These are phyloP conservation scores for Panicum virgatum DNA, from an alignment of 202 grass and related monocot species.

Conservation along the genomic window DNA sequence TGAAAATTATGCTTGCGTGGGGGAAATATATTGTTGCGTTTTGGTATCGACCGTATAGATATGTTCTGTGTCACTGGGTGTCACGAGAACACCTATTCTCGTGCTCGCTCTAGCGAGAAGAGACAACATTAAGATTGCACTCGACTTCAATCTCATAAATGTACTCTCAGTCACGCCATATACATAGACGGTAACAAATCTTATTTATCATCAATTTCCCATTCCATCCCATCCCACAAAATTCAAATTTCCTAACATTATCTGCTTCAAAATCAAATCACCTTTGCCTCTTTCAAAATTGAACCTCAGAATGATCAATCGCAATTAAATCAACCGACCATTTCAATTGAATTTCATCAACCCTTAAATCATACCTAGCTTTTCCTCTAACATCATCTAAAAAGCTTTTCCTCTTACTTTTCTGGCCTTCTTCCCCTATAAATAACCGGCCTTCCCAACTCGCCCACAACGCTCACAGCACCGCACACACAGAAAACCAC, in stretches of 20 bases:
- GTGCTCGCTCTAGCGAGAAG: neutral
- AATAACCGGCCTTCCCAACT: conserved; percentile 34
- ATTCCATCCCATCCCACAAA: neutral
- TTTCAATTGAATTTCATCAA: neutral
- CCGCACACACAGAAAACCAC: conserved; percentile 24
- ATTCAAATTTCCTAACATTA: neutral
- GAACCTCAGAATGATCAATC: neutral
- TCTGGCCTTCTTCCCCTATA: conserved; percentile 25
- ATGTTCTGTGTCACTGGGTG: neutral
- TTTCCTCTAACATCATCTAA: neutral
- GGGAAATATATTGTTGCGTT: neutral
- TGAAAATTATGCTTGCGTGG: neutral
- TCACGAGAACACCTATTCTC: no score
- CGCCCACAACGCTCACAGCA: conserved; percentile 25
- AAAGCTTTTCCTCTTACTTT: neutral
- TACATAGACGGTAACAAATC: neutral
- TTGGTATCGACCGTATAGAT: neutral
- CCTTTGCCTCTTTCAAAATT: neutral
- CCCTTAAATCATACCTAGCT: neutral
- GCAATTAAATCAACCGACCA: neutral
- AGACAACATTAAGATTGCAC: neutral
- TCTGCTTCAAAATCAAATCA: neutral
- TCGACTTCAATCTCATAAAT: neutral
- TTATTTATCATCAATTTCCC: neutral
- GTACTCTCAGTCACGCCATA: no score